Conservation (phyloP, 257 asterid genomes). For the Lycium barbarum region DNA sequence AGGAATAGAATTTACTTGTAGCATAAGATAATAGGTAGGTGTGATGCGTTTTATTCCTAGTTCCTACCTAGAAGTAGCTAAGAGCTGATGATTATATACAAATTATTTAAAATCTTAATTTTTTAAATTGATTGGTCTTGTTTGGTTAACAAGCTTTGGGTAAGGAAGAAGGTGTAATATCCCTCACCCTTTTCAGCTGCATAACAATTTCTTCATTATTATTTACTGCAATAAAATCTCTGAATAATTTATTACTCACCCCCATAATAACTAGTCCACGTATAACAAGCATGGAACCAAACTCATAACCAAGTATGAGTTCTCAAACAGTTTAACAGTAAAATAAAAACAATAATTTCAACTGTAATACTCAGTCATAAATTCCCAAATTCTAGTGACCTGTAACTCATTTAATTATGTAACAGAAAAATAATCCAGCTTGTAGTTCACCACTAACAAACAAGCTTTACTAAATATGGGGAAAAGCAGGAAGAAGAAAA, state of each 20-base stretch:
- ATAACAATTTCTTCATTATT: neutral
- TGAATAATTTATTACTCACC: neutral
- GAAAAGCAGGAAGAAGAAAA: neutral
- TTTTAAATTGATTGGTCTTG: neutral
- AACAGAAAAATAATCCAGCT: neutral
- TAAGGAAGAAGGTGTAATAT: neutral
- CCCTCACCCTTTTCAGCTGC: neutral
- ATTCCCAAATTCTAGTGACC: neutral
- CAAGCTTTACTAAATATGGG: neutral
- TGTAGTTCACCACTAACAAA: neutral
- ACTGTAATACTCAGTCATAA: neutral
- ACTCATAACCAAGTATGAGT: neutral
- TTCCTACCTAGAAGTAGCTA: slow-evolving; percentile 24
- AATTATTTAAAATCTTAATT: neutral
- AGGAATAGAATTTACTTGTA: neutral
- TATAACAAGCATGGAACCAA: neutral
- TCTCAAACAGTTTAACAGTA: neutral
- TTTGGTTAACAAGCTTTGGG: neutral
- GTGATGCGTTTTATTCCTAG: neutral
- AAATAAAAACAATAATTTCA: neutral
- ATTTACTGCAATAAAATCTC: neutral
- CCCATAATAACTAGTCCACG: neutral
- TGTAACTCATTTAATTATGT: slow-evolving; percentile 20
- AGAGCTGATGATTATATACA: neutral
- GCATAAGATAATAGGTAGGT: neutral